Percentiles rank a stretch among this genome's conserved stretches.
Conservation (phyloP, 257 asterid genomes). For the Fraxinus anomala region DNA sequence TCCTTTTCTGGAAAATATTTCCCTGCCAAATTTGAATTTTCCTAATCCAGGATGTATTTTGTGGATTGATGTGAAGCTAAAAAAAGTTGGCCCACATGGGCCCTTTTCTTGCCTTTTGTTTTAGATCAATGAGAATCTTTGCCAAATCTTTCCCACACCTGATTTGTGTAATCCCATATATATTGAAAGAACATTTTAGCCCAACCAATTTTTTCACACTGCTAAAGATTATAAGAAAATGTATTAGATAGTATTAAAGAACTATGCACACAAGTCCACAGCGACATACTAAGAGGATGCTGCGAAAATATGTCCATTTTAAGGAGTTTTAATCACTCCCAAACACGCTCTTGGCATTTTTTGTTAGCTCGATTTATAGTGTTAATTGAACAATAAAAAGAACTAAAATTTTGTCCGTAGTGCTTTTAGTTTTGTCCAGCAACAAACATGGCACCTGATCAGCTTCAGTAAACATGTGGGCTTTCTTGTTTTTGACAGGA, state of each 20-base stretch:
- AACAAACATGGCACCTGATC: slow-evolving; percentile 3
- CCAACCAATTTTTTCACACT: too few species aligned
- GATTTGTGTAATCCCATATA: slow-evolving; percentile 30
- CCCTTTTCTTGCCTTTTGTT: slow-evolving; percentile 48
- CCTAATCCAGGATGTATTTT: slow-evolving; percentile 29
- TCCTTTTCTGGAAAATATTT: slow-evolving; percentile 16
- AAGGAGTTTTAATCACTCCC: background rate
- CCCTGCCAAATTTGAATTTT: slow-evolving; percentile 19
- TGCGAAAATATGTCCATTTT: background rate
- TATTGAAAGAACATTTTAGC: slow-evolving; percentile 36
- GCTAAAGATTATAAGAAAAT: too few species aligned
- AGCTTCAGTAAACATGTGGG: background rate
- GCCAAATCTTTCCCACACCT: slow-evolving; percentile 43
- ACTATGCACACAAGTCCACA: too few species aligned
- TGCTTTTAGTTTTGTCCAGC: background rate
- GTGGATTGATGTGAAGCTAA: slow-evolving; percentile 28
- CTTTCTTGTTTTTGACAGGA: slow-evolving; percentile 49
- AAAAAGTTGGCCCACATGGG: slow-evolving; percentile 29
- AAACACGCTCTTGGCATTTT: background rate
- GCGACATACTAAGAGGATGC: too few species aligned
- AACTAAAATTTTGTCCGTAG: background rate
- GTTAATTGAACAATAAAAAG: background rate
- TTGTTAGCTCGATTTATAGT: background rate
- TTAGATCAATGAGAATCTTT: slow-evolving; percentile 50
- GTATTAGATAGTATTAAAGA: background rate